Percentiles rank a stretch among this genome's conserved stretches.
phyloP scores from a whole-genome alignment of 306 rosid genomes.

The Cicer judaicum region DNA sequence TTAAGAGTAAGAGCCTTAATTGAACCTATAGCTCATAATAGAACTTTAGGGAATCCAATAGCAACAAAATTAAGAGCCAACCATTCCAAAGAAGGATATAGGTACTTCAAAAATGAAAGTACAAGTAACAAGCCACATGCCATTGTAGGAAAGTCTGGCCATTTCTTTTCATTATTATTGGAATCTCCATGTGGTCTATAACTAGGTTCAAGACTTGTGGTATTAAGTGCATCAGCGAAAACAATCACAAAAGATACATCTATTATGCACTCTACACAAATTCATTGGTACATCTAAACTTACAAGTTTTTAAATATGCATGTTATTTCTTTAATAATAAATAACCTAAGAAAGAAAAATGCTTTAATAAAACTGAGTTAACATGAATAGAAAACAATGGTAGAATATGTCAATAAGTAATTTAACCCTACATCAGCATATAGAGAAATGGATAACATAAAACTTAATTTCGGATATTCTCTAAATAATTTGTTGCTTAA shows the following conservation, averaged over 20 bases:
- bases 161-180: slow-evolving; percentile 52
- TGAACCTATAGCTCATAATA: slow-evolving; percentile 57
- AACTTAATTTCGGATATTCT: too few species aligned
- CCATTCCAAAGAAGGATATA: slow-evolving; percentile 63
- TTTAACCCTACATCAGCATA: too few species aligned
- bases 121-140: slow-evolving; percentile 63
- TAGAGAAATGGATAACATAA: too few species aligned
- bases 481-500: too few species aligned
- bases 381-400: too few species aligned
- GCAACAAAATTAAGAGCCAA: slow-evolving; percentile 74
- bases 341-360: too few species aligned
- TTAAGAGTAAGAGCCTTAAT: slow-evolving; percentile 66
- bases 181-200: slow-evolving; percentile 61
- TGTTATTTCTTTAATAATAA: too few species aligned
- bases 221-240: slow-evolving; percentile 73
- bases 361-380: too few species aligned
- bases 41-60: slow-evolving; percentile 62
- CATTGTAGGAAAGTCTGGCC: slow-evolving; percentile 71
- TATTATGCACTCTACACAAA: too few species aligned
- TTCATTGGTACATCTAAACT: not conserved
- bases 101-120: slow-evolving; percentile 66
- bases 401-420: too few species aligned
- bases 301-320: too few species aligned
- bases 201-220: slow-evolving; percentile 77
- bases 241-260: slow-evolving; percentile 1